Evolutionary conservation across 2,329 filamentous ascomycete species (phyloP), one percentile per base, ranked within the genome.

Genomic region (Fusarium anthophilum): DNA sequence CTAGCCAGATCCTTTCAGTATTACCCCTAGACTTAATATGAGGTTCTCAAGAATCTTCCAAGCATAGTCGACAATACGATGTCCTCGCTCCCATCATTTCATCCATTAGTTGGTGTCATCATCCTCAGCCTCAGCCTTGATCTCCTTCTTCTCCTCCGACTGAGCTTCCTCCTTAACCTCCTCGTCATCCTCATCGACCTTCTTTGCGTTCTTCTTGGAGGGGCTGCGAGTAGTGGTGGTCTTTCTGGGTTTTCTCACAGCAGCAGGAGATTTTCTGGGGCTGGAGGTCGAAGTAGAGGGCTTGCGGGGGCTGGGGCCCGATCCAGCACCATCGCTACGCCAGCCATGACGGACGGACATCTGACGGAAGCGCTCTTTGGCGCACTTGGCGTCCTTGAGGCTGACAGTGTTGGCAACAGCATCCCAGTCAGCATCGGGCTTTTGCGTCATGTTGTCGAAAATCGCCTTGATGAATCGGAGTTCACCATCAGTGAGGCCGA

Each of bases 331-430:
- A 70, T 69, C 53, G 71, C 77, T 79, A 44, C 81, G 80, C 84
- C 84, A 86, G 60, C 79, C 80, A 65, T 85, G 83, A 26, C 81
- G 82, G 65, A 81, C 77, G 20, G 81, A 81, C 77, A 86, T 82
- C 61, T 83, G 79, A 13, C 82, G 81, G 77, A 84, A 84, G 38
- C 82, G 82, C 66, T 84, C 81, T 59, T 82, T 83, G 66, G 84
- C 84, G 65, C 83, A 84, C 55, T 83, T 84, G 57, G 79, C 82
- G 55, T 84, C 81, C 66, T 85, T 84, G 60, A 86, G 80, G 8
- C 79, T 79, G 20, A 84, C 70, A 18, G 78, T 73, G 5, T 47
- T 14, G 9, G 84, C 85, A 45, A 87, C 81, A 3, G 77, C 72
- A 22, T 82, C 77, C 79, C 82, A 87, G 76, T 87, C 78, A 35